Base-by-base conservation (phyloP, 192 early-diverging fungal genomes). In the Podila clonocystis region DNA sequence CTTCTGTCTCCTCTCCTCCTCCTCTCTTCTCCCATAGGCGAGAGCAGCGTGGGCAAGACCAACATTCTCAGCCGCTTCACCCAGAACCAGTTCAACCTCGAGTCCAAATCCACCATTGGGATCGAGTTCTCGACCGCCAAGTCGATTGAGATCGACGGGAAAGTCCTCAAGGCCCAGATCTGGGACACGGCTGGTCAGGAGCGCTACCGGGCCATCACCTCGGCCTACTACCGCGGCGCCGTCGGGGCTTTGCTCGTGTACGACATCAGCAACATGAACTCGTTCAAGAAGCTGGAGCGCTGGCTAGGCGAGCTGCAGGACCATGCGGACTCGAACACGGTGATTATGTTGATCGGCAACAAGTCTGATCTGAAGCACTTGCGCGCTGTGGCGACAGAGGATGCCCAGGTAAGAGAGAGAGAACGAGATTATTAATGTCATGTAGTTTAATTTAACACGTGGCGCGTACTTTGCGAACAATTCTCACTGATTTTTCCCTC, bases 231-330 rank as follows among this genome's bases (percentile, higher is more conserved):
- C 76, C 87, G 96, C 52, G 96, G 95, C 68, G 95, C 97, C 3
- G 95, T 97, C 74, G 95, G 95, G 20, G 95, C 95, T 5, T 87
- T 96, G n/a, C 90, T 98, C 41, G 97, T 94, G 8, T 98, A 97
- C 74, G 95, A 84, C 52, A 85, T 82, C 50, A 77, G 75, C 62
- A 89, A 82, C 28, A 63, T 74, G 83, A 83, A 91, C 12, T 94
- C 95, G 20, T 88, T 97, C 69, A 91, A 96, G 75, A 94, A 91
- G 64, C 94, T 95, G 50, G 94, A 94, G 67, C 89, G 94, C 55
- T 98, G 97, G 97, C 89, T 97, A 8, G 93, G 94, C 77, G 95
- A 98, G 84, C 88, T 98, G 26, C 93, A 95, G 74, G 92, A 95
- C 36, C 95, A 97, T 86, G 95, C 95, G 19, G 95, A 93, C 78